Percentiles rank a stretch among this genome's conserved stretches.
These are phyloP conservation scores for Hanseniaspora valbyensis DNA, from an alignment of 805 yeast species.

Conservation along the genomic window DNA sequence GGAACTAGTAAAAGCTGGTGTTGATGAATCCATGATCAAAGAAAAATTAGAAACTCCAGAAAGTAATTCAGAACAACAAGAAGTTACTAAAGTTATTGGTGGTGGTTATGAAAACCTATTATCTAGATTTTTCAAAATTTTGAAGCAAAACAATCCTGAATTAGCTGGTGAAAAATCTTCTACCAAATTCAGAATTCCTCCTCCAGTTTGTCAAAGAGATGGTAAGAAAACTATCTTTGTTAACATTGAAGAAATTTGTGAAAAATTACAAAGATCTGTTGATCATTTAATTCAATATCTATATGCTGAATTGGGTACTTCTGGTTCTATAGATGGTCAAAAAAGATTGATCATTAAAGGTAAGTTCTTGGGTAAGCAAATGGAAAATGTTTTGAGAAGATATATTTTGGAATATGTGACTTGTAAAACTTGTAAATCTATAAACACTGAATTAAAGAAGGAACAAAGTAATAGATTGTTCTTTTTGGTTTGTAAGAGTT, in stretches of 20 bases:
- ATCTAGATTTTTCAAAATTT: conserved; percentile 71
- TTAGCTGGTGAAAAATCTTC: conserved; percentile 93
- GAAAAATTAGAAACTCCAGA: conserved; percentile 26
- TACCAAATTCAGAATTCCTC: conserved; percentile 89
- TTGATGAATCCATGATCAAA: conserved; percentile 40
- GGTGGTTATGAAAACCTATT: conserved; percentile 67
- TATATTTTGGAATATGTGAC: conserved; percentile 95
- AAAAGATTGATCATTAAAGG: conserved; percentile 95
- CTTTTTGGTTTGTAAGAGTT: conserved; percentile 93
- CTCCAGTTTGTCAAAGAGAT: conserved; percentile 93
- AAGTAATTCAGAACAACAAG: conserved; percentile 25
- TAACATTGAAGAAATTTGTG: conserved; percentile 88
- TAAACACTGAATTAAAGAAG: conserved; percentile 90
- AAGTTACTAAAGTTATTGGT: conserved; percentile 40
- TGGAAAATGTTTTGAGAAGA: conserved; percentile 91
- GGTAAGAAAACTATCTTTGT: conserved; percentile 96
- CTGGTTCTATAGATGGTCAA: conserved; percentile 97
- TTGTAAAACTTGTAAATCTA: conserved; percentile 96
- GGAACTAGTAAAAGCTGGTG: conserved; percentile 82
- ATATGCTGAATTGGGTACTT: conserved; percentile 98
- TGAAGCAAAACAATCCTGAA: conserved; percentile 92
- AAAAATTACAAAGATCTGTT: conserved; percentile 88
- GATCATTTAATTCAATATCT: conserved; percentile 94
- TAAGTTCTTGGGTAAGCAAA: conserved; percentile 93
- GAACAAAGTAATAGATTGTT: conserved; percentile 93